phyloP scores from a whole-genome alignment of 23 red algal species.

The Gracilaria domingensis region DNA sequence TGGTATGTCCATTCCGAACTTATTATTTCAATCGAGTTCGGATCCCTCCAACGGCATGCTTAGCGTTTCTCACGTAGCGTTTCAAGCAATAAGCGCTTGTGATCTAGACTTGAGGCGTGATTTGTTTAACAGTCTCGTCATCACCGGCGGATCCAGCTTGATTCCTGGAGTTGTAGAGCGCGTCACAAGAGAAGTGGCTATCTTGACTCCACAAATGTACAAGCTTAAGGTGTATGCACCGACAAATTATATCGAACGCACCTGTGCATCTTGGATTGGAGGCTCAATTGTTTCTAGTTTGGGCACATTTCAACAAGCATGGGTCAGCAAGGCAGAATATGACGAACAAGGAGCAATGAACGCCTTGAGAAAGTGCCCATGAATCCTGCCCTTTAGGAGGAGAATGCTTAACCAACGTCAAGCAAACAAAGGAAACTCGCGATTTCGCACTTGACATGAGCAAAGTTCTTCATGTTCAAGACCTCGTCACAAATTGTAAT shows the following conservation, averaged over 20 bases:
- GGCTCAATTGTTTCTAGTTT: constrained; percentile 91
- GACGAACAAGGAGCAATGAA: constrained; percentile 71
- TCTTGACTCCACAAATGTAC: constrained; percentile 74
- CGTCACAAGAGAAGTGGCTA: constrained; percentile 71
- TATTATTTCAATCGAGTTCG: constrained; percentile 10
- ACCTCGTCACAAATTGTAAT: not conserved
- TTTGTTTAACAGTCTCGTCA: constrained; percentile 74
- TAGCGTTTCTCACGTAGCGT: constrained; percentile 55
- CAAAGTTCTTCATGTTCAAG: not conserved
- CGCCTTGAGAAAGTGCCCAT: constrained; percentile 65
- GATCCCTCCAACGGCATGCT: constrained; percentile 42
- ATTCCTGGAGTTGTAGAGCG: constrained; percentile 76
- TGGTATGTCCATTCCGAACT: constrained; percentile 20
- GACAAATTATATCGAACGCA: constrained; percentile 56
- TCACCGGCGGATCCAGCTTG: constrained; percentile 73
- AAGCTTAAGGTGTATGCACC: constrained; percentile 83
- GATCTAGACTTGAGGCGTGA: constrained; percentile 87
- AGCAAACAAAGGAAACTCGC: not conserved
- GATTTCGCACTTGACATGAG: not conserved
- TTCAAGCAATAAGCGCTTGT: constrained; percentile 60
- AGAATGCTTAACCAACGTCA: not conserved
- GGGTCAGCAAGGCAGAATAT: constrained; percentile 91
- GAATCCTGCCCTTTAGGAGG: not conserved
- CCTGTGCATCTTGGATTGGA: constrained; percentile 84
- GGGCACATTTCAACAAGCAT: constrained; percentile 92